These are phyloP conservation scores for Sugiyamaella sp. DNA, from an alignment of 1,139 yeast genomes.

Conservation along the genomic window DNA sequence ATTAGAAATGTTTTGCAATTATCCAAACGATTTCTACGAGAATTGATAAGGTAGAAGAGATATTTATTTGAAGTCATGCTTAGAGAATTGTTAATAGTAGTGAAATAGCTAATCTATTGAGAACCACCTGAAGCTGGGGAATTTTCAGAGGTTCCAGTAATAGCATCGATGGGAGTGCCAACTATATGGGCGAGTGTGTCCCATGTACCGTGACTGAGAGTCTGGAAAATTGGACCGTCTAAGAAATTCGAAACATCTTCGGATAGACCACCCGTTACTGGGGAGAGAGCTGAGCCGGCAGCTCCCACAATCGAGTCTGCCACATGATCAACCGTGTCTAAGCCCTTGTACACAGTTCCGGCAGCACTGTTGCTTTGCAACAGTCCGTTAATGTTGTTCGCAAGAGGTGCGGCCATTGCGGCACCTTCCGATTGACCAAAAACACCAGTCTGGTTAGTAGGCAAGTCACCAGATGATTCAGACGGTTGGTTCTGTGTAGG, in stretches of 20 bases:
- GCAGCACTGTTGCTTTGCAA: conserved; percentile 13
- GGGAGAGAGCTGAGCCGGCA: conserved; percentile 9
- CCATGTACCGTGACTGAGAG: conserved; percentile 24
- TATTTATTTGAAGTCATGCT: too few species aligned
- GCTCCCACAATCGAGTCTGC: conserved; percentile 15
- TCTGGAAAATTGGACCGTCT: conserved; percentile 25
- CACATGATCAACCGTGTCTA: conserved; percentile 18
- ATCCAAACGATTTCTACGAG: too few species aligned
- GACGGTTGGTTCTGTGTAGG: not conserved
- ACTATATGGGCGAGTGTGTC: conserved; percentile 18
- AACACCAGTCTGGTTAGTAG: not conserved
- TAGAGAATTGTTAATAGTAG: too few species aligned
- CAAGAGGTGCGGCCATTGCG: conserved; percentile 18
- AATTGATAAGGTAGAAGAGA: too few species aligned
- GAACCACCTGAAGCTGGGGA: not conserved
- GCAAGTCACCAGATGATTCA: not conserved
- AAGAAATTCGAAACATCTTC: conserved; percentile 21
- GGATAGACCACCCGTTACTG: conserved; percentile 9
- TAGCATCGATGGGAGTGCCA: conserved; percentile 20
- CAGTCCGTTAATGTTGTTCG: conserved; percentile 7
- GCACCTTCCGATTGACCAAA: conserved; percentile 13
- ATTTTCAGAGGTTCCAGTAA: conserved; percentile 9
- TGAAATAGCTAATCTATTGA: too few species aligned
- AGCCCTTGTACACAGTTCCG: conserved; percentile 12
- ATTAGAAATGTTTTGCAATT: too few species aligned